Base-by-base conservation (phyloP, 176 grass and related monocot species). In the Raddia guianensis region DNA sequence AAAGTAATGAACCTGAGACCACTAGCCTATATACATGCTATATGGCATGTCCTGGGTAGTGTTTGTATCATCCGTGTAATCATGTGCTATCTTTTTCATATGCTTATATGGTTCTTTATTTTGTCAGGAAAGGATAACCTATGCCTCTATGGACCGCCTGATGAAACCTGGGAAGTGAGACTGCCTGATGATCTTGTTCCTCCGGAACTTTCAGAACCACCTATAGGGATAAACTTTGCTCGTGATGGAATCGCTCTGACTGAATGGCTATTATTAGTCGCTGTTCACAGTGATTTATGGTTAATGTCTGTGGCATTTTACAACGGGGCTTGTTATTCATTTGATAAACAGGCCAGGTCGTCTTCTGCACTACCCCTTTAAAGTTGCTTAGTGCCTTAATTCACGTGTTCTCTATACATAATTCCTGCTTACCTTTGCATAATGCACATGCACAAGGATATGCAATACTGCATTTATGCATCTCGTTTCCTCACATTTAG, bases 281-380 rank as follows among this genome's bases (percentile, higher is more conserved):
- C 94, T 82, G 70, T 85, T 68, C 86, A 97, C 68, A 97, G 94
- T 80, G 94, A 97, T 85, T 57, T 91, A 46, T 97, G 94, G 94
- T 83, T 97, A 53, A 57, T 93, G 43, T 50, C 88, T 63, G 81
- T 97, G 20, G 81, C 94, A 50, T 91, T 93, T 75, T 93, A 89
- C 80, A 87, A 83, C 14, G 94, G 86, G 2, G 73, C 77, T 34
- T 81, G 86, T 66, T 85, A 83, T 73, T 74, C 81, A 49, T 97
- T 93, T 77, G 88, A 91, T 74, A 85, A 87, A 87, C 81, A 87
- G 15, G 59, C 80, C 15, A 97, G 94, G 94, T 93, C 47, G 16
- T 27, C 49, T 49, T 20, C 45, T 10, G 8, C 7, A 42, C 18
- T 6, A 18, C 10, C 15, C 53, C 53, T 61, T 70, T 57, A 45